Base-by-base conservation (phyloP, 345 rosid species). In the Hibiscus tridactylites region DNA sequence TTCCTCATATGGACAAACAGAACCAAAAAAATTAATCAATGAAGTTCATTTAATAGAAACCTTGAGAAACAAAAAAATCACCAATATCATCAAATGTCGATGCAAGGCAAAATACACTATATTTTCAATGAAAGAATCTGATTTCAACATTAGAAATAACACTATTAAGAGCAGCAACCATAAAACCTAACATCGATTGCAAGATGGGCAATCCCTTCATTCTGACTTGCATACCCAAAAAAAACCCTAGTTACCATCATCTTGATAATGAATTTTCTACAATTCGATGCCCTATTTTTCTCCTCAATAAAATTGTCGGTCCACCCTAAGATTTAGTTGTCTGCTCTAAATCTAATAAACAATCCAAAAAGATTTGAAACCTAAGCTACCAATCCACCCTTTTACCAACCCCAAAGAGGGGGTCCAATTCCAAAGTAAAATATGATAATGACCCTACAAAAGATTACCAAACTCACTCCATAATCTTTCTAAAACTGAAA, bases 311-410 rank as follows among this genome's bases (percentile, higher is more conserved):
- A 50, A 16, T 33, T 50, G 29, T 21, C 53, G 74, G 73, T 63
- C 83, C 85, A 79, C 73, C 42, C 21, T 33, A 21, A 56, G 81
- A 77, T 75, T 79, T 74, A 42, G 74, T 73, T 73, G 80, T 79
- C 76, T 57, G 24, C 17, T 69, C 75, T 31, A 68, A 61, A 57
- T 21, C 31, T 65, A 26, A 70, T 58, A 63, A 74, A 61, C 73
- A 73, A 74, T 26, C 74, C 71, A 13, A 37, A 73, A 71, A 66
- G 19, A 75, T 64, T 33, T 44, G 26, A 67, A 72, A 10, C 61
- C 35, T 9, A 65, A 56, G 28, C 59, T 60, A 42, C 53, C 42
- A 52, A 35, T 29, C 31, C 57, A 73, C 54, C 35, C 47, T 70
- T 47, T 5, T 46, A 50, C 31, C 29, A 54, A 10, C 63, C 29